phyloP scores from a whole-genome alignment of 2,329 filamentous ascomycete genomes.

The Remersonia thermophila region DNA sequence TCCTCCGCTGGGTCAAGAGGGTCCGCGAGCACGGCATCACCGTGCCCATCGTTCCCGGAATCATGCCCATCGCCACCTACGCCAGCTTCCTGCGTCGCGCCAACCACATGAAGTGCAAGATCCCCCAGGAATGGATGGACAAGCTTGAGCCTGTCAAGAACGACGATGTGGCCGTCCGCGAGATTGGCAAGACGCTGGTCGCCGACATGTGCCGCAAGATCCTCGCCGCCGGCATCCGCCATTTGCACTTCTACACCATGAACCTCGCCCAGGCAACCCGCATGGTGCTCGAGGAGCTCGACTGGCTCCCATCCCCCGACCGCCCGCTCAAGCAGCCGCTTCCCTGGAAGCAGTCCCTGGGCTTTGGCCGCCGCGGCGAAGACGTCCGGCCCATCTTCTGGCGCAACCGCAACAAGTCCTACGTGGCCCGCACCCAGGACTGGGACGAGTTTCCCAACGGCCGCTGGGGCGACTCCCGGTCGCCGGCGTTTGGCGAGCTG shows the following conservation, averaged over 20 bases:
- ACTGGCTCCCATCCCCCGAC: slow-evolving; percentile 64
- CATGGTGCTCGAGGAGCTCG: slow-evolving; percentile 85
- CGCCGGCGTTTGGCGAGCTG: slow-evolving; percentile 88
- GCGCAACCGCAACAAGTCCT: slow-evolving; percentile 93
- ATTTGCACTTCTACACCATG: slow-evolving; percentile 99
- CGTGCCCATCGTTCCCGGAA: slow-evolving; percentile 60
- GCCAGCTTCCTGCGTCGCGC: slow-evolving; percentile 82
- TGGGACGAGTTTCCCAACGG: slow-evolving; percentile 99
- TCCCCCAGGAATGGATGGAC: slow-evolving; percentile 71
- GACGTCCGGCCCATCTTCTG: slow-evolving; percentile 98
- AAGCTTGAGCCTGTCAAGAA: slow-evolving; percentile 89
- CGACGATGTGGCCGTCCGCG: slow-evolving; percentile 83
- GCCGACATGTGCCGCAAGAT: slow-evolving; percentile 84
- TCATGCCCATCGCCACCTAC: slow-evolving; percentile 94
- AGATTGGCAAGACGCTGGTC: slow-evolving; percentile 76
- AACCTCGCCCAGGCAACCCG: slow-evolving; percentile 89
- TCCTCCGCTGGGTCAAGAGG: slow-evolving; percentile 78
- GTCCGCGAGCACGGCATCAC: slow-evolving; percentile 76
- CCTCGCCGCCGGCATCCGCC: slow-evolving; percentile 67
- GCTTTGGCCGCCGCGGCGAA: slow-evolving; percentile 75
- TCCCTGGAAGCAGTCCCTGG: slow-evolving; percentile 92
- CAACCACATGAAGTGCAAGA: slow-evolving; percentile 77
- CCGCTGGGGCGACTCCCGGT: slow-evolving; percentile 93
- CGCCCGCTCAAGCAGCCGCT: slow-evolving; percentile 78
- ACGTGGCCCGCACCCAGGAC: slow-evolving; percentile 87